Evolutionary conservation across 2,329 filamentous ascomycete species (phyloP), one percentile per base, ranked within the genome.

Genomic region (Raffaelea arxii): DNA sequence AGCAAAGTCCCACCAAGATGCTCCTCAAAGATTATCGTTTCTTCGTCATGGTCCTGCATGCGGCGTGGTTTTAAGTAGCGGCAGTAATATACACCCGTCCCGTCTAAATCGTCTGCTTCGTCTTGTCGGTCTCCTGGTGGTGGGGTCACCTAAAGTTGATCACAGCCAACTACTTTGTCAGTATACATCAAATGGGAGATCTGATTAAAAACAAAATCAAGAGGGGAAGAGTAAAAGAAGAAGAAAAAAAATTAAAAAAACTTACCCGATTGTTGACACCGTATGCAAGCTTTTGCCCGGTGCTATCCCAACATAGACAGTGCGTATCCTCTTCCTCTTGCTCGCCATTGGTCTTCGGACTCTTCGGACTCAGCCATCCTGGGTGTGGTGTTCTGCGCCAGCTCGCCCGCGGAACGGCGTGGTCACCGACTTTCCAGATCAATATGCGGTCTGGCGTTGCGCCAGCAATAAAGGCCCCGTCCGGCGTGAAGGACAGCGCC

Each of bases 391-490:
- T 64, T 50, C 75, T 65, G 49, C 67, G 74, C 78, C 79, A 83
- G 55, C 69, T 76, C 16, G 79, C 79, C 40, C 75, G 68, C 4
- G 79, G 79, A 40, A 79, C 68, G 23, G 67, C 64, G 40, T 73
- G 67, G 44, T 78, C 78, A 49, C 74, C 77, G 12, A 81, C 72
- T 56, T 80, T 82, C 77, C 79, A 83, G 40, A 83, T 80, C 35
- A 81, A 62, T 14, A 82, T 75, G 47, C 69, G 70, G 27, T 73
- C 71, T 19, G 69, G 69, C 1, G 78, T 81, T 5, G 77, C 78
- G 4, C 76, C 78, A 1, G 79, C 79, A 44, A 83, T 72, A 53
- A 80, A 80, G 19, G 71, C 71, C 2, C 79, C 79, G 49, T 82
- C 77, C 0, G 79, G 78, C 1, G 77, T 80, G 50, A 82, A 82